Conservation (phyloP, 2,329 filamentous ascomycete genomes). For the Ilyonectria destructans region DNA sequence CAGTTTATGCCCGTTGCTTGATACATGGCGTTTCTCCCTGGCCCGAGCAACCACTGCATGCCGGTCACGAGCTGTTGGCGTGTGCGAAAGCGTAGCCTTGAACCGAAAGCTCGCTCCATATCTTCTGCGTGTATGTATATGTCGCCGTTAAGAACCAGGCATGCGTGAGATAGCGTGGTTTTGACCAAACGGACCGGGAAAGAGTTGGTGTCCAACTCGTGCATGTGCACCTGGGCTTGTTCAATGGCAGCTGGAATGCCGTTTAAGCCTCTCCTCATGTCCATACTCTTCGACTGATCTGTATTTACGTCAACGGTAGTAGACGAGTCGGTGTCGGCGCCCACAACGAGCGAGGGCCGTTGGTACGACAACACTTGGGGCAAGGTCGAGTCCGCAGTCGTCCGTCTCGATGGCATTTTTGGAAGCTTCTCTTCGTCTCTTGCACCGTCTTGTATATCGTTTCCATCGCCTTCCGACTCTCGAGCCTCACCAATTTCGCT, state of each 20-base stretch:
- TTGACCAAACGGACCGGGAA: conserved; percentile 13
- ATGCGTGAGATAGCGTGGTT: conserved; percentile 7
- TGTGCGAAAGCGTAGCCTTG: conserved; percentile 7
- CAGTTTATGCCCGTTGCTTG: conserved; percentile 20
- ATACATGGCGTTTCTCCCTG: conserved; percentile 12
- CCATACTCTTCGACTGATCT: background rate
- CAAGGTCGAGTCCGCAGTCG: background rate
- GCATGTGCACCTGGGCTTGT: background rate
- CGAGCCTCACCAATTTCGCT: background rate
- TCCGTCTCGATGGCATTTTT: background rate
- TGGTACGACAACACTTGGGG: conserved; percentile 1
- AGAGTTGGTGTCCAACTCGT: background rate
- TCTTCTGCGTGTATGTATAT: background rate
- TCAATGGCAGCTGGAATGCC: background rate
- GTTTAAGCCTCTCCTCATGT: background rate
- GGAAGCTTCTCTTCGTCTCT: background rate
- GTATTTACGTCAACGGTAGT: background rate
- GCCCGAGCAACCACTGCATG: conserved; percentile 11
- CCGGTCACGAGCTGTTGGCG: background rate
- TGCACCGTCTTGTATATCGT: conserved; percentile 4
- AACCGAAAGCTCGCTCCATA: conserved; percentile 20
- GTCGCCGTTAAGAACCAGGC: conserved; percentile 9
- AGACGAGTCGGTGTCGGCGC: background rate
- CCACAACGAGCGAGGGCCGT: background rate
- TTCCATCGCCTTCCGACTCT: background rate